Base-by-base conservation (phyloP, 805 yeast genomes). In the Saccharomycopsis guyanensis region DNA sequence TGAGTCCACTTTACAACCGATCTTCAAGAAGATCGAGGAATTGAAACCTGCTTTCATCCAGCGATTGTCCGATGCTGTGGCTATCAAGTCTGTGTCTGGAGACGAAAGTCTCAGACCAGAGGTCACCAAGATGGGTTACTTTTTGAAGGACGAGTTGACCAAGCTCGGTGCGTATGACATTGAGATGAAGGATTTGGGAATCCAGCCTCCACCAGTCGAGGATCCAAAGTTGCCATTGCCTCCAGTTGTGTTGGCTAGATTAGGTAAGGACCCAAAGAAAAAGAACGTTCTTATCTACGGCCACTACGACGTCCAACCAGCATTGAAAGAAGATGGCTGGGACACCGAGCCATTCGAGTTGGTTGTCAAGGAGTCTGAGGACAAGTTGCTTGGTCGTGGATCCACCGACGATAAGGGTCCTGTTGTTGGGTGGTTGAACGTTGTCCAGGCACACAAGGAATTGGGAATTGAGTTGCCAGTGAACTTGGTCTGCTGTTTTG, bases 261-360 rank as follows among this genome's bases (percentile, higher is more conserved):
- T 75, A 57, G 99, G 99, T 47, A 61, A 62, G 23, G 94, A 88
- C 61, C 82, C 95, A 34, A 54, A 64, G 27, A 89, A 89, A 75
- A 89, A 87, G 67, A 93, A 88, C 25, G 83, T 93, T 38, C 73
- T 94, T 53, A 80, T 93, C 35, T 93, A 93, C 62, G 98, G 97
- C 41, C 99, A 93, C 64, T 91, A 91, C 66, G 99, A 93, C 59
- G 99, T 93, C 53, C 99, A 93, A 70, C 99, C 99, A 8, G 99
- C 99, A 15, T 67, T 75, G 25, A 55, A 69, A 49, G 95, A 84
- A 57, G 98, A 93, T 62, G 99, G 99, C 34, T 93, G 99, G 99
- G 70, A 73, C 58, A 76, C 93, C 37, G 96, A 89, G 53, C 99
- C 99, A 7, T 93, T 93, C 66, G 70, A 68, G 46, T 68, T 93